Evolutionary conservation across 129 eudicot genomes (phyloP).

Genomic region (Lactuca sativa): DNA sequence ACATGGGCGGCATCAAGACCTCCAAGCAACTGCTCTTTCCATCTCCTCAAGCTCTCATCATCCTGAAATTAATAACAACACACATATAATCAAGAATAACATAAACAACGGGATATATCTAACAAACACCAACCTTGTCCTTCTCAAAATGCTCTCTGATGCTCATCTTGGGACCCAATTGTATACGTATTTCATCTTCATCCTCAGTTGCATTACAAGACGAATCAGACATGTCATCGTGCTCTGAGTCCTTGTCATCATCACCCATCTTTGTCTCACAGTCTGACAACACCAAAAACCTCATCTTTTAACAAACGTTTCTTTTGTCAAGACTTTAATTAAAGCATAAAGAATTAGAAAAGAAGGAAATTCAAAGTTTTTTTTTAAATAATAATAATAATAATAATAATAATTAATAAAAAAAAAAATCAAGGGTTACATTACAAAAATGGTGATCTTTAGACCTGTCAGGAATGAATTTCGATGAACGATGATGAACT

Average conservation of each 20-base stretch:
- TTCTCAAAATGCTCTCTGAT: conserved; percentile 60
- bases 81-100: background rate
- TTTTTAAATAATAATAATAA: too few species aligned
- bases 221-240: conserved; percentile 25
- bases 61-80: conserved; percentile 32
- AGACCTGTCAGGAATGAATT: background rate
- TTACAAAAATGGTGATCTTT: too few species aligned
- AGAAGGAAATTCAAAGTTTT: background rate
- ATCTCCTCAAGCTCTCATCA: conserved; percentile 67
- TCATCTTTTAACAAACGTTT: background rate
- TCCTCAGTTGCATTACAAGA: conserved; percentile 52
- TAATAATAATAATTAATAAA: too few species aligned
- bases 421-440: background rate
- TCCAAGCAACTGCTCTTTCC: conserved; percentile 65
- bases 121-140: conserved; percentile 48
- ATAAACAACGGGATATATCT: background rate
- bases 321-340: background rate
- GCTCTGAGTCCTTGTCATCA: conserved; percentile 18
- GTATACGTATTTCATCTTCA: conserved; percentile 47
- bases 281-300: conserved; percentile 1
- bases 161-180: conserved; percentile 58
- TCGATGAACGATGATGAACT: background rate
- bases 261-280: conserved; percentile 4
- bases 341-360: background rate
- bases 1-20: conserved; percentile 42